phyloP scores from a whole-genome alignment of 2,329 filamentous ascomycete species.

The Rachicladosporium sp. region DNA sequence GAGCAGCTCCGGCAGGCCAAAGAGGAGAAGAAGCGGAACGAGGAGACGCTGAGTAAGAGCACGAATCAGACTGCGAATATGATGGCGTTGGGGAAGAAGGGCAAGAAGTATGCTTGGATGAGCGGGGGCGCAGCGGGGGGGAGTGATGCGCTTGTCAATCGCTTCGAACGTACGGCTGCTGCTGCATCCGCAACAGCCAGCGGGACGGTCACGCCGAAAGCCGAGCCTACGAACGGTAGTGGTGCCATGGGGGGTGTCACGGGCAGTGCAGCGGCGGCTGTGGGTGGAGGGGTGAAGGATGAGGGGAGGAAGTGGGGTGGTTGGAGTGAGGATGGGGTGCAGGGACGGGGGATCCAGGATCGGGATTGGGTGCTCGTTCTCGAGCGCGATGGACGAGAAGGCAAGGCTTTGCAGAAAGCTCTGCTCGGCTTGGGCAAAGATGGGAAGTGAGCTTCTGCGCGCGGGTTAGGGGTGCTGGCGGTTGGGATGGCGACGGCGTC shows the following conservation, averaged over 20 bases:
- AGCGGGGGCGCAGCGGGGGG: conserved; percentile 44
- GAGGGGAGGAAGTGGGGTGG: conserved; percentile 20
- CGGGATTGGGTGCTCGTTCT: conserved; percentile 71
- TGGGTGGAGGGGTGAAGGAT: conserved; percentile 8
- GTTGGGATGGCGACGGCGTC: no score
- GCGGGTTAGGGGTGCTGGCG: no score
- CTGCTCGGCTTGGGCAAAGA: conserved; percentile 1
- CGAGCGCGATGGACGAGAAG: conserved; percentile 63
- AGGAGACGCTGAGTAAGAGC: conserved; percentile 45
- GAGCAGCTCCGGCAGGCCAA: conserved; percentile 68
- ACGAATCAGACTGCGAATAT: conserved; percentile 74
- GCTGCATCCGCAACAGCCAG: not conserved
- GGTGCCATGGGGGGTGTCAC: conserved; percentile 4
- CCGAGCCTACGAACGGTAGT: not conserved
- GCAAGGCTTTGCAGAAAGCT: conserved; percentile 47
- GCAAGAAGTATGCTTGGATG: conserved; percentile 68
- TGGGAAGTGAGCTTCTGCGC: conserved; percentile 1
- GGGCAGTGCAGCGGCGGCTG: conserved; percentile 7
- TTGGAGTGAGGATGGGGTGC: conserved; percentile 58
- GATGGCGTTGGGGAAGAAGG: conserved; percentile 52
- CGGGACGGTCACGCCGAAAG: conserved; percentile 15
- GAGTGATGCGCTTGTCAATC: conserved; percentile 22
- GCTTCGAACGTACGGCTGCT: conserved; percentile 18
- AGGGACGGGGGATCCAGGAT: conserved; percentile 68
- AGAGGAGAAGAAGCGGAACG: conserved; percentile 41